These are phyloP conservation scores for Meyerozyma elateridarum DNA, from an alignment of 1,139 yeast species.

Conservation along the genomic window DNA sequence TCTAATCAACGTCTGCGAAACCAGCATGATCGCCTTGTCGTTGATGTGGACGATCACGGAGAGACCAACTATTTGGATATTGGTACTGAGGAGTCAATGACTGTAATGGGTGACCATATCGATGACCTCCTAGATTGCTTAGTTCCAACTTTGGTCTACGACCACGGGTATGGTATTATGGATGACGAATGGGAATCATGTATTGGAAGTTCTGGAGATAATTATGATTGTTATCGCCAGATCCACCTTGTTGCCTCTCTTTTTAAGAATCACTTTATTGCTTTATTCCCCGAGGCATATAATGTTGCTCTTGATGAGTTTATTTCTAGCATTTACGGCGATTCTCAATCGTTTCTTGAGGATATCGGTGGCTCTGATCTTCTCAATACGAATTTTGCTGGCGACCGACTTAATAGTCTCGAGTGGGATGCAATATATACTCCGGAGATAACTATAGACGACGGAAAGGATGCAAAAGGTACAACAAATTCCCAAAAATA, in stretches of 20 bases:
- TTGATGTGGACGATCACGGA: slow-evolving; percentile 35
- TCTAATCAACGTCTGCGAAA: slow-evolving; percentile 26
- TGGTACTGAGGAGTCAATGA: slow-evolving; percentile 27
- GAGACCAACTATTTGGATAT: slow-evolving; percentile 31
- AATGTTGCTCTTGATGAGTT: slow-evolving; percentile 31
- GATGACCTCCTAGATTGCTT: slow-evolving; percentile 32
- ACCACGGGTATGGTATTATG: slow-evolving; percentile 19
- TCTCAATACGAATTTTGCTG: slow-evolving; percentile 26
- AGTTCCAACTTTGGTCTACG: slow-evolving; percentile 34
- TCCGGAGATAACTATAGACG: too few relatives aligned
- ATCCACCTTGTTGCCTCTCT: neutral
- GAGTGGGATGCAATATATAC: slow-evolving; percentile 36
- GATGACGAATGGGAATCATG: neutral
- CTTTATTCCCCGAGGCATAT: slow-evolving; percentile 32
- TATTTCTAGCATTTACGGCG: slow-evolving; percentile 20
- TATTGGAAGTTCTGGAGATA: too few relatives aligned
- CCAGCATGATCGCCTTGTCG: slow-evolving; percentile 21
- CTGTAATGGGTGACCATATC: slow-evolving; percentile 21
- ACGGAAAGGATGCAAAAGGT: slow-evolving; percentile 12
- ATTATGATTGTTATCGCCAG: too few relatives aligned
- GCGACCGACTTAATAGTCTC: slow-evolving; percentile 22
- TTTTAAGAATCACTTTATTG: neutral
- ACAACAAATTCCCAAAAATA: slow-evolving; percentile 19
- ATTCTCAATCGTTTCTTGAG: slow-evolving; percentile 35
- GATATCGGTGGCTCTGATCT: slow-evolving; percentile 31